Percentiles rank a stretch among this genome's conserved stretches.
phyloP scores from a whole-genome alignment of 2,329 filamentous ascomycete genomes.

The Ilyonectria mors-panacis region DNA sequence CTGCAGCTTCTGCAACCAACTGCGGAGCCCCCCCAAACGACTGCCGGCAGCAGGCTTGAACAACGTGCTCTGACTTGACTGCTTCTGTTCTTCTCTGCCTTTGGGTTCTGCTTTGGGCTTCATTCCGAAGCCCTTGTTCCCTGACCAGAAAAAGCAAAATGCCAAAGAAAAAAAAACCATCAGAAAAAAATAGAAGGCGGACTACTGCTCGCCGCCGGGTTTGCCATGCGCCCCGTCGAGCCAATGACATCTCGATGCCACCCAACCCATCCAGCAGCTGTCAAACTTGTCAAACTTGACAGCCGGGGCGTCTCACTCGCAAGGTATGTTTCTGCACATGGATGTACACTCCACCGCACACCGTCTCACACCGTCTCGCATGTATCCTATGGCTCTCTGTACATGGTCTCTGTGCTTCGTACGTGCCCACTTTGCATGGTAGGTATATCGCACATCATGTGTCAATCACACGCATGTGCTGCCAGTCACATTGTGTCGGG shows the following conservation, averaged over 20 bases:
- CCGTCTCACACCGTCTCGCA: neutral
- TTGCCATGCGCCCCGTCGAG: slow-evolving; percentile 2
- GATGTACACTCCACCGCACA: neutral
- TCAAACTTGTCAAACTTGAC: slow-evolving; percentile 38
- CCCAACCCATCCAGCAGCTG: slow-evolving; percentile 24
- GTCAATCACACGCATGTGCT: slow-evolving; percentile 1
- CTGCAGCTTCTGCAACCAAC: neutral
- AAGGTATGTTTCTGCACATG: neutral
- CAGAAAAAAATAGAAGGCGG: slow-evolving; percentile 1
- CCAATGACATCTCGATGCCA: slow-evolving; percentile 16
- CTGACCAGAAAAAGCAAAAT: neutral
- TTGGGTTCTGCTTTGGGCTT: neutral
- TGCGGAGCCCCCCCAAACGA: neutral
- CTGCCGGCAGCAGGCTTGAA: neutral
- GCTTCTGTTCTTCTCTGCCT: neutral
- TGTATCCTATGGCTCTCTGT: neutral
- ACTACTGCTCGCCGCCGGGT: neutral
- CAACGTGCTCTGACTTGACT: neutral
- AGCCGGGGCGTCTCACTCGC: slow-evolving; percentile 17
- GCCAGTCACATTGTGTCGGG: slow-evolving; percentile 1
- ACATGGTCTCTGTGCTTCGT: neutral
- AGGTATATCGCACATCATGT: slow-evolving; percentile 3
- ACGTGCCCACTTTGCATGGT: neutral
- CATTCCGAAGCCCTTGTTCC: slow-evolving; percentile 24
- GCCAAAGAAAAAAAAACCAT: neutral